Percentiles rank a stretch among this genome's conserved stretches.
Evolutionary conservation across 257 asterid genomes (phyloP).

Genomic region (Cynanchum wilfordii): DNA sequence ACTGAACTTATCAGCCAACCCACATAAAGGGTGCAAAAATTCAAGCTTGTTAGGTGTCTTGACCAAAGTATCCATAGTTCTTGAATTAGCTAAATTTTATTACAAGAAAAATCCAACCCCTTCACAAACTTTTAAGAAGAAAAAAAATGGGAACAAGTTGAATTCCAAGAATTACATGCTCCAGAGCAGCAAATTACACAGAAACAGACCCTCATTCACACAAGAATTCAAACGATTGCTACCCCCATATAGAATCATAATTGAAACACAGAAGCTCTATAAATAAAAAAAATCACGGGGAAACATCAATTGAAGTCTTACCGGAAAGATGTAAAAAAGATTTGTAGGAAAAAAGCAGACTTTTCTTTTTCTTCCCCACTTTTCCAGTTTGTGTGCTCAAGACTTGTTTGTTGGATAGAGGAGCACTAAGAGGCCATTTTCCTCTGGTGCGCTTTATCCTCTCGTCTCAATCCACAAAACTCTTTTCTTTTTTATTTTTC

Average conservation of each 20-base stretch:
- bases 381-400: neutral
- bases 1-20: constrained; percentile 46
- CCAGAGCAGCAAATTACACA: constrained; percentile 14
- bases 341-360: neutral
- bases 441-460: neutral
- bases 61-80: constrained; percentile 64
- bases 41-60: constrained; percentile 74
- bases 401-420: neutral
- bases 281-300: neutral
- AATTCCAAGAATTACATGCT: constrained; percentile 21
- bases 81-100: constrained; percentile 6
- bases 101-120: constrained; percentile 20
- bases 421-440: neutral
- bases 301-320: constrained; percentile 8
- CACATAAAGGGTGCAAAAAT: constrained; percentile 58
- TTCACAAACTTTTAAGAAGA: constrained; percentile 15
- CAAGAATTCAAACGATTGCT: constrained; percentile 2
- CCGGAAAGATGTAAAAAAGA: neutral
- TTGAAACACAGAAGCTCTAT: neutral
- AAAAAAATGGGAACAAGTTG: neutral
- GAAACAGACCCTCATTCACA: neutral
- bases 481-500: neutral
- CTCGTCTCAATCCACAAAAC: neutral
- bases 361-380: neutral
- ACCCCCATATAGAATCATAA: neutral